Evolutionary conservation across 441 rosid genomes (phyloP), one percentile per base, ranked within the genome.

Genomic region (California macrophylla): DNA sequence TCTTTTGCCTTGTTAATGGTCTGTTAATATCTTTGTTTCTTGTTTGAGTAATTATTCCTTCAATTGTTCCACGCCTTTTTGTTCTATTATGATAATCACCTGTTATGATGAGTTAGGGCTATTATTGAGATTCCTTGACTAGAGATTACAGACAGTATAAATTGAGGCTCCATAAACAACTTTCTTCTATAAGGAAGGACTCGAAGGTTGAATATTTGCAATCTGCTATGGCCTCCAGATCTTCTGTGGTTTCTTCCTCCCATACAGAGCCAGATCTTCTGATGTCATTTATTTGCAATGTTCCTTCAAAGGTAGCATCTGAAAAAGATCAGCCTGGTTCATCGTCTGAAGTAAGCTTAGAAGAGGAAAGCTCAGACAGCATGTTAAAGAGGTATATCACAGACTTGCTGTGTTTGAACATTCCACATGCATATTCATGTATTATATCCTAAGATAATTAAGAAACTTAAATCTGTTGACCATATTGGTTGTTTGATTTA

Each of bases 221-320:
- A 71, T 81, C 93, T 28, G 79, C 84, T 67, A 75, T 83, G 72
- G 75, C 82, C 34, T 82, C 77, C 72, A 79, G 84, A n/a, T 71
- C 84, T 2, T 71, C 86, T 42, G 69, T 69, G 20, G 77, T 66
- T 64, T 78, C 83, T 62, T 77, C 91, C 63, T 77, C 91, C 45
- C 84, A 78, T 67, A 75, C 74, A 75, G 82, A 74, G 28, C 83
- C 78, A 18, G 95, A 85, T 75, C 83, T 92, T 6, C 79, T 89
- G 80, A 72, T 89, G 70, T 87, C 93, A 47, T 91, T 89, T 71
- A 77, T 91, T 63, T 78, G 73, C 75, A 80, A 71, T 62, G 76
- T 70, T 10, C 70, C 85, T 1, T 64, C 78, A 7, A 71, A 76
- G 63, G 80, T 80, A 70, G 77, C 66, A 61, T 38, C 77, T 25